phyloP scores from a whole-genome alignment of 352 stramenopile genomes.

The Aphanomyces astaci region DNA sequence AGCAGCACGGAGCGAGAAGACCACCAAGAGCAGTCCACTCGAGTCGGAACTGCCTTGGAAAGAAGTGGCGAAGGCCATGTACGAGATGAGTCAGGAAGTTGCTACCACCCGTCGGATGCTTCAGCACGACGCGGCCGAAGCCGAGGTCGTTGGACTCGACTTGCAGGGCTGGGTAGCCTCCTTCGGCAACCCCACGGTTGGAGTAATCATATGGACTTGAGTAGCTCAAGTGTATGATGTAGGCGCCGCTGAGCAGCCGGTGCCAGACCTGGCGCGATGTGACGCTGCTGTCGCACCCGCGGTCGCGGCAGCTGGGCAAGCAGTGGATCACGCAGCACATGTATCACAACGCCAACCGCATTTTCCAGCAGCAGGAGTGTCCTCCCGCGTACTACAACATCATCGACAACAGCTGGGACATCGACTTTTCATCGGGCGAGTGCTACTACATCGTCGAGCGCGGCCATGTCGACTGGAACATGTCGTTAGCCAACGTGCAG shows the following conservation, averaged over 20 bases:
- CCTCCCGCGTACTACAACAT: background rate
- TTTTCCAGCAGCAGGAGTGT: background rate
- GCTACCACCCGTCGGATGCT: background rate
- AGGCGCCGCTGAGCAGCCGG: background rate
- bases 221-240: background rate
- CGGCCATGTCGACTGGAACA: slow-evolving; percentile 2
- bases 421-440: slow-evolving; percentile 2
- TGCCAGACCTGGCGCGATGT: background rate
- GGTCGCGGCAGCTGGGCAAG: background rate
- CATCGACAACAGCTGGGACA: slow-evolving; percentile 11
- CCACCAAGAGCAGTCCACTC: too few relatives aligned
- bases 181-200: background rate
- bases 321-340: slow-evolving; percentile 17
- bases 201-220: background rate
- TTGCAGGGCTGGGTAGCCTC: too few relatives aligned
- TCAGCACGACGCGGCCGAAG: background rate
- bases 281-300: background rate
- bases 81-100: background rate
- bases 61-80: background rate
- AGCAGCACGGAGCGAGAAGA: too few relatives aligned
- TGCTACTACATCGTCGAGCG: slow-evolving; percentile 12
- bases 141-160: too few relatives aligned
- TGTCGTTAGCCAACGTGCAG: background rate
- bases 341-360: slow-evolving; percentile 8
- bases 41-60: background rate